Base-by-base conservation (phyloP, 2,329 filamentous ascomycete species). In the Neonectria coccinea region DNA sequence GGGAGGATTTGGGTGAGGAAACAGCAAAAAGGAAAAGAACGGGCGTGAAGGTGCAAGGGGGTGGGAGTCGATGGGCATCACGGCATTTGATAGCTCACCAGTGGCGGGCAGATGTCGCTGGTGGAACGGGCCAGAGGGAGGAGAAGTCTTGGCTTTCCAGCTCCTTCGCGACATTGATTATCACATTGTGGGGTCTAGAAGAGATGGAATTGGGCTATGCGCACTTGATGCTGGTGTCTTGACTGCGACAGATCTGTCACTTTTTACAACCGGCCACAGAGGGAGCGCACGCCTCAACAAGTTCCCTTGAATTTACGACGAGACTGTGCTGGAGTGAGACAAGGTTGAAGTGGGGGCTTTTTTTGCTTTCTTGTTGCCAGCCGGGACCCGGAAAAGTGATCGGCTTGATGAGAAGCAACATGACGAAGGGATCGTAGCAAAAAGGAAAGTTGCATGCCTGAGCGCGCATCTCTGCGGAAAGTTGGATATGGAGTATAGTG, bases 371-470 rank as follows among this genome's bases (percentile, higher is more conserved):
- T 29, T 36, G 20, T 61, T 47, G 41, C 45, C 25, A 56, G 50
- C 42, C 20, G 42, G 47, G 47, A 31, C 45, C 12, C 29, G 18
- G 18, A 39, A 51, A 59, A 54, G 25, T 42, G 50, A 64, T 53
- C 56, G 56, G 44, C 48, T 41, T 47, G 25, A n/a, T 47, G 25
- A n/a, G 41, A 42, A 59, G 51, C 41, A 42, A 39, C 51, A 64
- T 56, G 48, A 45, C 50, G 51, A 47, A 65, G 52, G 56, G 59
- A 65, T 69, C 36, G 56, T 31, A 48, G 56, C 20, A 33, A 66
- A 47, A 66, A 62, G 48, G 55, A 70, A 72, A 45, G 54, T 54
- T 57, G 58, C 54, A 64, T 67, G 33, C 42, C 58, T 56, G 56
- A 54, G 52, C 47, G 53, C 45, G 58, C 27, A 27, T 42, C 33